Conservation (phyloP, 1,284 basidiomycete species). For the Irpex sp. region DNA sequence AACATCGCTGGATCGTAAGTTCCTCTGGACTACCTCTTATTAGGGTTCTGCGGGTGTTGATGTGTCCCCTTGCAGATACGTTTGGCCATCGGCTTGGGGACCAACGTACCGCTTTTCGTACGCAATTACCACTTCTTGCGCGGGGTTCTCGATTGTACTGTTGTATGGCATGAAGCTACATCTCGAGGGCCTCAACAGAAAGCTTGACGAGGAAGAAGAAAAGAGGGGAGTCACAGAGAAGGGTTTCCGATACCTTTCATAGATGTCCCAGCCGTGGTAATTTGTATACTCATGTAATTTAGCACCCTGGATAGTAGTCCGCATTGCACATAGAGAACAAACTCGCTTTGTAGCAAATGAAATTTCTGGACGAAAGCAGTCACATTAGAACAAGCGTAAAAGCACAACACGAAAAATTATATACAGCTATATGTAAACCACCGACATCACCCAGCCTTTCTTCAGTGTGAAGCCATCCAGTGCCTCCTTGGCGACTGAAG, state of each 20-base stretch:
- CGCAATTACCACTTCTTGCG: conserved; percentile 46
- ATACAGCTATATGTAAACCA: conserved; percentile 58
- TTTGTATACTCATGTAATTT: not conserved
- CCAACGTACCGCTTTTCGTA: conserved; percentile 41
- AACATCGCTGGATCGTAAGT: conserved; percentile 64
- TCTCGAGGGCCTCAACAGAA: conserved; percentile 33
- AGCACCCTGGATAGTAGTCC: no score
- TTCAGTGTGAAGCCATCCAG: conserved; percentile 78
- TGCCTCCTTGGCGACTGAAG: conserved; percentile 73
- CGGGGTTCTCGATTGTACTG: conserved; percentile 41
- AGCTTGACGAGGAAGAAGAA: conserved; percentile 29
- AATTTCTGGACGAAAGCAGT: not conserved
- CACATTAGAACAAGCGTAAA: not conserved
- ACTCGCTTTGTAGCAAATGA: no score
- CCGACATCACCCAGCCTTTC: conserved; percentile 78
- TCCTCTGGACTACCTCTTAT: not conserved
- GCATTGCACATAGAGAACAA: no score
- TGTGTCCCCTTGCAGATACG: conserved; percentile 22
- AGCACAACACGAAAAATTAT: conserved; percentile 4
- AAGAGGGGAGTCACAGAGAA: conserved; percentile 22
- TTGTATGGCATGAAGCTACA: conserved; percentile 43
- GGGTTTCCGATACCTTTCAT: conserved; percentile 22
- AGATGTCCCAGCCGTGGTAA: not conserved
- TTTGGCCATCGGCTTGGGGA: conserved; percentile 40
- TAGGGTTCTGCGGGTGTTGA: not conserved